Percentiles rank a stretch among this genome's conserved stretches.
These are phyloP conservation scores for Suillus fuscotomentosus DNA, from an alignment of 768 basidiomycete genomes.

Conservation along the genomic window DNA sequence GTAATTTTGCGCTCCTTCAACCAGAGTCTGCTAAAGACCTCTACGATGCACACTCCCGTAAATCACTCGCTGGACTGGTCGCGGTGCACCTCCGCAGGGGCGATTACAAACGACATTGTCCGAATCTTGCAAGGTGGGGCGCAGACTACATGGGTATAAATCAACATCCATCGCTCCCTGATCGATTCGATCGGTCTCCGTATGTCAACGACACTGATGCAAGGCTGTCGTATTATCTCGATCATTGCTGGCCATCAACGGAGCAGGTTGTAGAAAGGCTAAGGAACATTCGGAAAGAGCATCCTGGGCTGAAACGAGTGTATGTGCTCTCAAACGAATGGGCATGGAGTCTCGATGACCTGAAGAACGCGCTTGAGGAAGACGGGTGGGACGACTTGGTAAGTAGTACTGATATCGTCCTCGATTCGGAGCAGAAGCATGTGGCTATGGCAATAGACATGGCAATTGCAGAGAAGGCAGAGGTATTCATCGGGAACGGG, in stretches of 20 bases:
- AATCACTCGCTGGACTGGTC: constrained; percentile 41
- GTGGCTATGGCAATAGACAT: constrained; percentile 58
- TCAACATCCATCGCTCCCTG: constrained; percentile 38
- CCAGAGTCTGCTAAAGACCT: constrained; percentile 27
- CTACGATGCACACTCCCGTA: constrained; percentile 15
- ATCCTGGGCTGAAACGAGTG: constrained; percentile 33
- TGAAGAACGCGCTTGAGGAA: constrained; percentile 34
- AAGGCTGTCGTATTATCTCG: constrained; percentile 34
- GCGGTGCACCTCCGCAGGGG: constrained; percentile 58
- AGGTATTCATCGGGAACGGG: constrained; percentile 63
- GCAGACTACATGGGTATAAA: constrained; percentile 51
- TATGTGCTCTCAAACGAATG: constrained; percentile 54
- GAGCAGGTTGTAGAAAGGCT: constrained; percentile 41
- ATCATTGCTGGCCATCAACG: constrained; percentile 44
- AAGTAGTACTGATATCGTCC: constrained; percentile 38
- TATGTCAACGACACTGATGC: constrained; percentile 12
- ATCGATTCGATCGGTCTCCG: constrained; percentile 37
- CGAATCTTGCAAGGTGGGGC: constrained; percentile 45
- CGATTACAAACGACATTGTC: constrained; percentile 56
- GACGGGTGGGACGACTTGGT: constrained; percentile 54
- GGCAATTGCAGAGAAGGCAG: constrained; percentile 55
- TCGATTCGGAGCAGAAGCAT: constrained; percentile 45
- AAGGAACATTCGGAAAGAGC: constrained; percentile 32
- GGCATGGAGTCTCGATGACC: constrained; percentile 39
- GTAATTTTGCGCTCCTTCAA: constrained; percentile 45